Conservation (phyloP, 352 stramenopile species). For the Blastocystis hominis region DNA sequence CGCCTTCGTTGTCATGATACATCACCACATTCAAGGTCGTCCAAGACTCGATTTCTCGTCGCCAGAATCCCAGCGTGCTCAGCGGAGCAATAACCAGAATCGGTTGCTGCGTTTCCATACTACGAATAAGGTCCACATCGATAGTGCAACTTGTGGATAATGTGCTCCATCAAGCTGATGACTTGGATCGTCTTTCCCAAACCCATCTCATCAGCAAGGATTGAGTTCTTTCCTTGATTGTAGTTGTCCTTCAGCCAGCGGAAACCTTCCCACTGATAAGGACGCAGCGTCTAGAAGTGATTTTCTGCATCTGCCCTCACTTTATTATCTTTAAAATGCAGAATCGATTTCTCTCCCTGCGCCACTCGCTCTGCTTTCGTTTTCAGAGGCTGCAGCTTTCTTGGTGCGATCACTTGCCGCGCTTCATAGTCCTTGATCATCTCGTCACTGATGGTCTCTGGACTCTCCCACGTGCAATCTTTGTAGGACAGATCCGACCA, state of each 20-base stretch:
- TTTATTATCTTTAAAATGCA: conserved; percentile 61
- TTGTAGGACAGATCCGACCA: conserved; percentile 93
- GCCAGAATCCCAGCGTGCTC: conserved; percentile 93
- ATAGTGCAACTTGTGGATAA: conserved; percentile 72
- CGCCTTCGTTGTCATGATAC: conserved; percentile 90
- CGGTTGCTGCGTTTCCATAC: conserved; percentile 27
- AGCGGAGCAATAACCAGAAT: conserved; percentile 88
- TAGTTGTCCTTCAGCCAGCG: conserved; percentile 92
- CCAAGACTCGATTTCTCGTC: conserved; percentile 94
- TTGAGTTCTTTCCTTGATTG: conserved; percentile 87
- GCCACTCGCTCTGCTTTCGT: conserved; percentile 63
- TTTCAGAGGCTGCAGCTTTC: conserved; percentile 68
- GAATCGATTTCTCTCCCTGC: conserved; percentile 69
- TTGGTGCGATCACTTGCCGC: conserved; percentile 65
- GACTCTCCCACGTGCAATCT: conserved; percentile 91
- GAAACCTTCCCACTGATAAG: conserved; percentile 95
- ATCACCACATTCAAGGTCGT: conserved; percentile 96
- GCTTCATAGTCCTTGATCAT: conserved; percentile 71
- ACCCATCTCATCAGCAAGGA: conserved; percentile 81
- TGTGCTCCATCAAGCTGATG: conserved; percentile 85
- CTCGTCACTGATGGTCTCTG: conserved; percentile 82
- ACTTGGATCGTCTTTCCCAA: conserved; percentile 81
- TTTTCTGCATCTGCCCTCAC: background rate
- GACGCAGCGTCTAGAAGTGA: conserved; percentile 68
- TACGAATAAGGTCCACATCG: background rate